Evolutionary conservation across 116 monocot species (phyloP), one percentile per base, ranked within the genome.

Genomic region (Thalassia testudinum): DNA sequence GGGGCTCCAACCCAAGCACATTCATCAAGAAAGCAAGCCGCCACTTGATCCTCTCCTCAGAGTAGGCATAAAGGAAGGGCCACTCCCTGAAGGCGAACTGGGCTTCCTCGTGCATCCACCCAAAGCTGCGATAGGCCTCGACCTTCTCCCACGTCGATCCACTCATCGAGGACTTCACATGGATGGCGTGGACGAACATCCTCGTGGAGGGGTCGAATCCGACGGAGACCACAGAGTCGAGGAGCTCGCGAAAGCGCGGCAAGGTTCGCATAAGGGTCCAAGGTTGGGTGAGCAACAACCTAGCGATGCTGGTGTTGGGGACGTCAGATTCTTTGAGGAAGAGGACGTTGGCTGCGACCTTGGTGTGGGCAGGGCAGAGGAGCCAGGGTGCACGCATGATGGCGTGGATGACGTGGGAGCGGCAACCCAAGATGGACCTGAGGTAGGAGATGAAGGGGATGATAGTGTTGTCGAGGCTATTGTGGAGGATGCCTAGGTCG

Each of bases 151-250:
- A 50, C 12, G 21, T 50, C 50, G 18, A 18, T 1, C 12, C 3
- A 4, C 12, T 50, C 21, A 23, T 24, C 20, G 50, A 1, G 5
- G 50, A 19, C 50, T 22, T 50, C 22, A 50, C 50, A 2, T 12
- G 20, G 23, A 50, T 12, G 23, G 50, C 50, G 1, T 50, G 50
- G 13, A 50, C 50, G 22, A 50, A 50, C 50, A 50, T 50, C 50
- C 11, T 21, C 21, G 2, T 50, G 2, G 22, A 50, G 21, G 50
- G 50, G 22, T 50, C 50, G 5, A 50, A 50, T 22, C 22, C 22
- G 13, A 5, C n/a, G 2, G 12, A 22, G 11, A 12, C 0, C 10
- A 50, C 21, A 11, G 5, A 18, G 23, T 50, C 50, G 8, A 50
- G 2, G 11, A 50, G 21, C 21, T 22, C 5, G 13, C 12, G 22